Conservation (phyloP, 139 green algal species). For the Coelastrella sp. region DNA sequence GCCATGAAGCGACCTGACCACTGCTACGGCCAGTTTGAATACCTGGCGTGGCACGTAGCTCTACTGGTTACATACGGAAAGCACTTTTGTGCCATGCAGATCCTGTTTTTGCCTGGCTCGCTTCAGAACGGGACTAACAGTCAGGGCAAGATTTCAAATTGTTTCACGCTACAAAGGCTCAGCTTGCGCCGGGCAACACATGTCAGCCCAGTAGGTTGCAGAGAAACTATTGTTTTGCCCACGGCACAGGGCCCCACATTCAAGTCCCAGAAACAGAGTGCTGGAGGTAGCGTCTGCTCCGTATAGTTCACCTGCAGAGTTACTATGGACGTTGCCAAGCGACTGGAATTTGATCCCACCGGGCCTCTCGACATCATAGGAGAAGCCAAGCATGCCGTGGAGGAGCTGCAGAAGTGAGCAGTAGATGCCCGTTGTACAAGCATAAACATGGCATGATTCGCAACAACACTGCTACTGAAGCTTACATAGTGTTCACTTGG, state of each 20-base stretch:
- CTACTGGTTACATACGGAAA: no score
- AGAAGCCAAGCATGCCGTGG: not conserved
- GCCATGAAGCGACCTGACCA: no score
- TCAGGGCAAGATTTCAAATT: not conserved
- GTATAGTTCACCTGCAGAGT: no score
- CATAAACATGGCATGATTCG: not conserved
- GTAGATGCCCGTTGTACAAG: not conserved
- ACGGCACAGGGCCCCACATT: no score
- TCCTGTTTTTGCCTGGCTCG: not conserved
- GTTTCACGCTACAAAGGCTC: not conserved
- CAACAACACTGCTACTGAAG: not conserved
- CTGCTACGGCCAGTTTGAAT: no score
- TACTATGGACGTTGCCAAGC: constrained; percentile 32
- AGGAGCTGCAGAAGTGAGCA: constrained; percentile 36
- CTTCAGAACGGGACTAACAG: not conserved
- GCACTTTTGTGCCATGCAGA: no score
- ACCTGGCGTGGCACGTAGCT: no score
- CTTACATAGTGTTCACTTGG: not conserved
- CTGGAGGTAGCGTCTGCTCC: no score
- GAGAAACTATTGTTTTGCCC: no score
- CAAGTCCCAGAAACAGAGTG: no score
- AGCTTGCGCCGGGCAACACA: no score
- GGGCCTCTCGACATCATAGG: not conserved
- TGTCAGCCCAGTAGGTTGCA: no score
- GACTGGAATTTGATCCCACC: constrained; percentile 37